Percentiles rank a stretch among this genome's conserved stretches.
These are phyloP conservation scores for Sextonia rubra DNA, from an alignment of 164 flowering plant species.

Conservation along the genomic window DNA sequence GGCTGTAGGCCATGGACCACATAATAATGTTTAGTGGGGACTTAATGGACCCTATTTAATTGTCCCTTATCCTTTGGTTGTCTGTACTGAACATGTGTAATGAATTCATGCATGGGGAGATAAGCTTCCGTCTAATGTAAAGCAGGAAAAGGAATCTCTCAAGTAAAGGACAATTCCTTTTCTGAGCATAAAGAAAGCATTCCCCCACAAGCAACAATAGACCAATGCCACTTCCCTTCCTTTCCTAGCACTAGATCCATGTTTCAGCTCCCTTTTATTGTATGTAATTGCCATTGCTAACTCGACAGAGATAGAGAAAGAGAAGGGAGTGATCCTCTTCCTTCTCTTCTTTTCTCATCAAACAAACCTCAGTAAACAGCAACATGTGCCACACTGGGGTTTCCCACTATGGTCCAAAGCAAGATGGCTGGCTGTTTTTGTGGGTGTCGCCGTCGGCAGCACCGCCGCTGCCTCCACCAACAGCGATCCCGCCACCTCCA, in stretches of 20 bases:
- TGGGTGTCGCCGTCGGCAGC: not conserved
- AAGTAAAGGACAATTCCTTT: conserved; percentile 6
- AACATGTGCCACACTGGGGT: conserved; percentile 4
- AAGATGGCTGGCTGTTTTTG: not conserved
- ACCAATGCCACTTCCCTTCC: not conserved
- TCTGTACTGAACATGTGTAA: not conserved
- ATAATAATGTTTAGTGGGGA: too few relatives aligned
- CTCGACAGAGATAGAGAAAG: not conserved
- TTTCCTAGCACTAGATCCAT: not conserved
- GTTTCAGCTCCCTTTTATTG: not conserved
- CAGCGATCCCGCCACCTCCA: not conserved
- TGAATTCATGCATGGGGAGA: not conserved
- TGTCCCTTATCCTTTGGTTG: not conserved
- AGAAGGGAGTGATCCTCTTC: not conserved
- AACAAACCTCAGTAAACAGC: not conserved
- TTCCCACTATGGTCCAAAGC: not conserved
- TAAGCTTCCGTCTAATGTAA: not conserved
- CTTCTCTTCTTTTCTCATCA: not conserved
- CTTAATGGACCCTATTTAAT: not conserved
- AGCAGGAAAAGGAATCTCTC: not conserved
- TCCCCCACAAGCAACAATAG: conserved; percentile 1
- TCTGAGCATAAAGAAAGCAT: conserved; percentile 1
- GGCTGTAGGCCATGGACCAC: not conserved
- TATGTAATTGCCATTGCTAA: not conserved
- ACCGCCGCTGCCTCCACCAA: not conserved